Conservation (phyloP, 768 basidiomycete genomes). For the Crucibulum laeve region DNA sequence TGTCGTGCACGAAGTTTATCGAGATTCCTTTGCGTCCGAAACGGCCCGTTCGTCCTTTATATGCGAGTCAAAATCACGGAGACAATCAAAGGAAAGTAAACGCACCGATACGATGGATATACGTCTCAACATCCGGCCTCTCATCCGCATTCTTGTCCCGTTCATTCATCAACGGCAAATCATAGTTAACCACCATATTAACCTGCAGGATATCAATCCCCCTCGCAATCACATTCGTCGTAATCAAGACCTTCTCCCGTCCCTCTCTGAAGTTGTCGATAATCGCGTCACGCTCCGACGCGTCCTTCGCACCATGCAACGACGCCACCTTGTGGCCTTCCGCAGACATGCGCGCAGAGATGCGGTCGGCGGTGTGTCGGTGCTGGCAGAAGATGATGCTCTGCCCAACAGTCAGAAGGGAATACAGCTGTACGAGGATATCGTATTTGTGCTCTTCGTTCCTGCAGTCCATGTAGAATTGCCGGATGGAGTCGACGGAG, state of each 20-base stretch:
- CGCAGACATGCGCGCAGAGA: slow-evolving; percentile 82
- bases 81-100: slow-evolving; percentile 6
- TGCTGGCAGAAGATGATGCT: slow-evolving; percentile 99
- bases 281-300: slow-evolving; percentile 81
- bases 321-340: slow-evolving; percentile 98
- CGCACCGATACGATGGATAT: slow-evolving; percentile 95
- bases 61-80: background rate
- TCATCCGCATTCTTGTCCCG: slow-evolving; percentile 49
- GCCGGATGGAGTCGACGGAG: slow-evolving; percentile 89
- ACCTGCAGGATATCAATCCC: slow-evolving; percentile 99
- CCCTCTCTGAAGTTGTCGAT: slow-evolving; percentile 97
- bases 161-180: slow-evolving; percentile 83
- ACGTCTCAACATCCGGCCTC: slow-evolving; percentile 90
- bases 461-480: slow-evolving; percentile 97
- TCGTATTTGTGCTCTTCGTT: slow-evolving; percentile 94
- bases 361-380: slow-evolving; percentile 89
- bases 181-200: slow-evolving; percentile 99
- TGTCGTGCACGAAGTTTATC: slow-evolving; percentile 95
- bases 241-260: slow-evolving; percentile 91
- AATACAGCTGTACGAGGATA: slow-evolving; percentile 86
- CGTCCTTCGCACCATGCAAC: slow-evolving; percentile 91
- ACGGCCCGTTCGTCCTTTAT: slow-evolving; percentile 88
- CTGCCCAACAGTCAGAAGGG: slow-evolving; percentile 90
- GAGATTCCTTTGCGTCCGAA: slow-evolving; percentile 97
- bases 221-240: slow-evolving; percentile 97